A percentile compares a stretch with the other conserved stretches of the same genome.
Conservation (phyloP, 805 yeast genomes). For the Cyberlindnera mrakii region DNA sequence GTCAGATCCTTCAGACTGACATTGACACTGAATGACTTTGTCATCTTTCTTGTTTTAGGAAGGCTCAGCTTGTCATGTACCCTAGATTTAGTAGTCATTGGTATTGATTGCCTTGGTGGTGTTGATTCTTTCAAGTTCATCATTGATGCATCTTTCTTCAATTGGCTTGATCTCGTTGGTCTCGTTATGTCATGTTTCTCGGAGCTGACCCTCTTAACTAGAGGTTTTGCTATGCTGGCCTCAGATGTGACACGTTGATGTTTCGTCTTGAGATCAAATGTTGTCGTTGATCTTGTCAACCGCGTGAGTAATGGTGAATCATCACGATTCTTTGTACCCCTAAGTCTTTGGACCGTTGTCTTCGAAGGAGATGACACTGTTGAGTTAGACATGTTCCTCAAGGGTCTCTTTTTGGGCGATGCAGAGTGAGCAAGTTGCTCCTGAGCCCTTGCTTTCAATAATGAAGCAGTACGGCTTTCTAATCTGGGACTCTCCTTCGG, state of each 20-base stretch:
- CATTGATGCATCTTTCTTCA: conserved; percentile 16
- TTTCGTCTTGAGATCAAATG: conserved; percentile 14
- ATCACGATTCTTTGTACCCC: neutral
- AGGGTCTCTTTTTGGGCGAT: conserved; percentile 2
- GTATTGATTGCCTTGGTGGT: neutral
- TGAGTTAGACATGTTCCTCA: conserved; percentile 5
- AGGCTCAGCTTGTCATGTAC: conserved; percentile 4
- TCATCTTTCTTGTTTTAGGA: conserved; percentile 13
- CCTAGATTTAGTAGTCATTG: neutral
- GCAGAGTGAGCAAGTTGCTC: neutral
- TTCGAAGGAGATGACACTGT: conserved; percentile 8
- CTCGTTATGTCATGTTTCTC: conserved; percentile 8
- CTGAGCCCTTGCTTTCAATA: conserved; percentile 3
- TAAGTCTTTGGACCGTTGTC: neutral
- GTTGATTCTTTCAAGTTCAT: conserved; percentile 4
- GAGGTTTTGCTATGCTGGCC: conserved; percentile 5
- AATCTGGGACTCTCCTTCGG: conserved; percentile 1
- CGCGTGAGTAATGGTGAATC: conserved; percentile 19
- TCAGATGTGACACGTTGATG: conserved; percentile 4
- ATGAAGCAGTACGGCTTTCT: conserved; percentile 6
- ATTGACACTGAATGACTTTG: conserved; percentile 18
- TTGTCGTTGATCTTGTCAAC: conserved; percentile 21
- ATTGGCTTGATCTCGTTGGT: conserved; percentile 16
- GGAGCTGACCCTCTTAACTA: conserved; percentile 9
- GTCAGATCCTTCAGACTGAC: conserved; percentile 12